phyloP scores from a whole-genome alignment of 2,329 filamentous ascomycete species.

The Pestalotiopsis sp. region DNA sequence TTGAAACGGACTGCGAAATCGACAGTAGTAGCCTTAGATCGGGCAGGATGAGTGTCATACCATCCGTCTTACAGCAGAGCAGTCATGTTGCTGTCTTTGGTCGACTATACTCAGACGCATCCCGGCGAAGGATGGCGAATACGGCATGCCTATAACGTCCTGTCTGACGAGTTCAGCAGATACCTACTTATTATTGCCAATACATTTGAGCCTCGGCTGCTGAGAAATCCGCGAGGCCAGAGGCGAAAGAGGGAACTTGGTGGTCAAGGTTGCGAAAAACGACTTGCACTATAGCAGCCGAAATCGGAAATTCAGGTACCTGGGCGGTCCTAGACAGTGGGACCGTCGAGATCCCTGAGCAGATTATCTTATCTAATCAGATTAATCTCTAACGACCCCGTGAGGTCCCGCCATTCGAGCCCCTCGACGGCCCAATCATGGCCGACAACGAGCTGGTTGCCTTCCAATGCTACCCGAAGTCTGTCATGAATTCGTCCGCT shows the following conservation, averaged over 20 bases:
- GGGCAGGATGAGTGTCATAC: no score
- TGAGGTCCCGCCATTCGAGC: not conserved
- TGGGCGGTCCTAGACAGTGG: not conserved
- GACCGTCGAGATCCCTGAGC: not conserved
- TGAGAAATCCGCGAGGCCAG: not conserved
- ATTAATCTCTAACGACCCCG: slow-evolving; percentile 6
- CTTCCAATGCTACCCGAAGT: slow-evolving; percentile 4
- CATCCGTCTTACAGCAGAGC: no score
- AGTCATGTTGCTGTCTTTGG: no score
- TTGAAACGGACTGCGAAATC: no score
- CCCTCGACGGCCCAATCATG: slow-evolving; percentile 3
- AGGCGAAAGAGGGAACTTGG: not conserved
- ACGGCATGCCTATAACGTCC: no score
- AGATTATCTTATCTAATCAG: slow-evolving; percentile 12
- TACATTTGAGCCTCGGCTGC: not conserved
- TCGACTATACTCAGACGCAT: no score
- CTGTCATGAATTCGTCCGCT: not conserved
- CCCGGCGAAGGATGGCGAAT: no score
- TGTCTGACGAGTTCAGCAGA: no score
- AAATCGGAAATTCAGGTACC: slow-evolving; percentile 8
- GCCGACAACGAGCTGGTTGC: not conserved
- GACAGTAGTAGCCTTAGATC: no score
- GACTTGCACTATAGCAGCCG: not conserved
- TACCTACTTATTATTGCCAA: not conserved
- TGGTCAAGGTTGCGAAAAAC: not conserved